These are phyloP conservation scores for Bryoerythrophyllum caledonicum DNA, from an alignment of 225 moss, liverwort and hornwort genomes.

Conservation along the genomic window DNA sequence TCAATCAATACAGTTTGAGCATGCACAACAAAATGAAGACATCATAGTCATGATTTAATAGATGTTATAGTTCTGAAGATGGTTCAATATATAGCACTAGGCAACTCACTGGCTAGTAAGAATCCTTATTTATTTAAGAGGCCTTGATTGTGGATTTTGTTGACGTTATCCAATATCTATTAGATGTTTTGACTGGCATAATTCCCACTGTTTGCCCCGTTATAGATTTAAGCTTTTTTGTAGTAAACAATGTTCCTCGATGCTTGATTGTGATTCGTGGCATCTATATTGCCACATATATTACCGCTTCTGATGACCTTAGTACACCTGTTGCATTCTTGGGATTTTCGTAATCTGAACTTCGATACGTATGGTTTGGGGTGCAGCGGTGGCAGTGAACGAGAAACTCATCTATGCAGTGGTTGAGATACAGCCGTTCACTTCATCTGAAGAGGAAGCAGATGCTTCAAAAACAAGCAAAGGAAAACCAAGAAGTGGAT, in stretches of 20 bases:
- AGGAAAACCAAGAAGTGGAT: slow-evolving; percentile 63
- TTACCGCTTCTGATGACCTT: background rate
- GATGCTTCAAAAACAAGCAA: slow-evolving; percentile 39
- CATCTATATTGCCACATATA: background rate
- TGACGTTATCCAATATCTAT: background rate
- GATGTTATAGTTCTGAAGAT: background rate
- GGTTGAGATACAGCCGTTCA: slow-evolving; percentile 58
- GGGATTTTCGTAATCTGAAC: background rate
- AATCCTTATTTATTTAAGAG: background rate
- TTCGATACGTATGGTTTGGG: slow-evolving; percentile 22
- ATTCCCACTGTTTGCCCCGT: background rate
- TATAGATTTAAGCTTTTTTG: background rate
- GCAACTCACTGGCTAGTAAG: background rate
- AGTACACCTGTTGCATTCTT: background rate
- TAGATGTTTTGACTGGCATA: background rate
- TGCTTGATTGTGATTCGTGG: background rate
- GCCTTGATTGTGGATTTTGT: background rate
- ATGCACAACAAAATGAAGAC: too few relatives aligned
- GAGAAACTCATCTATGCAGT: slow-evolving; percentile 82
- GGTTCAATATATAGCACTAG: background rate
- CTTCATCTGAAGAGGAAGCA: slow-evolving; percentile 31
- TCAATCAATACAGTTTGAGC: too few relatives aligned
- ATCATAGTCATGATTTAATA: background rate
- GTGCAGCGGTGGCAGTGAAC: slow-evolving; percentile 95
- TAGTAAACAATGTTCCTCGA: background rate